Evolutionary conservation across 805 yeast species (phyloP).

Genomic region (Myxozyma geophila): DNA sequence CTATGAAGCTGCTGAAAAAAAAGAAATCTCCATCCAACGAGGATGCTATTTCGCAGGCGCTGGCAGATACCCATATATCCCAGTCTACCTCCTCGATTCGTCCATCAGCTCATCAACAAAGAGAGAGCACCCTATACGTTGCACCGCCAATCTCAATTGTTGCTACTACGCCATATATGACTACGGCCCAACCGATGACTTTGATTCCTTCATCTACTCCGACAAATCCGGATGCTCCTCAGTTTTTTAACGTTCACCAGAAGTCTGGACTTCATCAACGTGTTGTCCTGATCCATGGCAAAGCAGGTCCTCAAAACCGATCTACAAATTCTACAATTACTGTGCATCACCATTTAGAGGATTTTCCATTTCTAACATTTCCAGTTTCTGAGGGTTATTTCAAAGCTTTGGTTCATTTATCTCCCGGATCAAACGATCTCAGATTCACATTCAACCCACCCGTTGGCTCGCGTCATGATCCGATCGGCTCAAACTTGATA

Average conservation of each 20-base stretch:
- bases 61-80: too few species aligned
- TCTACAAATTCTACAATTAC: constrained; percentile 49
- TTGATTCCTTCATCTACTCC: background rate
- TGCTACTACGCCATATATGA: background rate
- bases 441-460: constrained; percentile 48
- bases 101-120: too few species aligned
- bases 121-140: too few species aligned
- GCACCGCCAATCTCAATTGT: too few species aligned
- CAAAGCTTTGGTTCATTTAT: constrained; percentile 73
- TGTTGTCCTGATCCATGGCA: constrained; percentile 47
- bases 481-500: constrained; percentile 37
- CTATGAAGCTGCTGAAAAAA: too few species aligned
- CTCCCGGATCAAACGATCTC: constrained; percentile 68
- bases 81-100: too few species aligned
- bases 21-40: too few species aligned
- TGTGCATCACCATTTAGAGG: constrained; percentile 49
- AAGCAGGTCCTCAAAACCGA: constrained; percentile 41
- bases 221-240: constrained; percentile 13
- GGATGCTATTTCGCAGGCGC: too few species aligned
- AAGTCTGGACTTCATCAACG: constrained; percentile 37
- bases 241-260: constrained; percentile 26
- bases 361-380: constrained; percentile 69
- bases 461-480: background rate
- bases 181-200: background rate
- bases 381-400: constrained; percentile 74